A percentile compares a stretch with the other conserved stretches of the same genome.
Evolutionary conservation across 1,139 yeast genomes (phyloP).

Genomic region (Meyerozyma guilliermondii): DNA sequence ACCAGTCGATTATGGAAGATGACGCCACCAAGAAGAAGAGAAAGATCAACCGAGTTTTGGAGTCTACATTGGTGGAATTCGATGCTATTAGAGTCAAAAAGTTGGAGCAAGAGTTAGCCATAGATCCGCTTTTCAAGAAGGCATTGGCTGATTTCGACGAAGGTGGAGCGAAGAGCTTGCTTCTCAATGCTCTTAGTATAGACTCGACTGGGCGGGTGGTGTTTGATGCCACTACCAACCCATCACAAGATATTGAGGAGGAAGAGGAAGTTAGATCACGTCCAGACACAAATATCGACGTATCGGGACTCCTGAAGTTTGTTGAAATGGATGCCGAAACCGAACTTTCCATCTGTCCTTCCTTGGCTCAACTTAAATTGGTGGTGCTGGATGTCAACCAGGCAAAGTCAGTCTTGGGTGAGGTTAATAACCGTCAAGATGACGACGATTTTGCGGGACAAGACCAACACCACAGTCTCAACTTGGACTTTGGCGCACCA

Average conservation of each 20-base stretch:
- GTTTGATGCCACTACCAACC: slow-evolving; percentile 49
- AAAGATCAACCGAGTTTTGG: slow-evolving; percentile 36
- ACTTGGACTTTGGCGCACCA: neutral
- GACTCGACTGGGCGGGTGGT: slow-evolving; percentile 58
- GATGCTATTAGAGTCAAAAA: slow-evolving; percentile 61
- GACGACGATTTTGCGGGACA: neutral
- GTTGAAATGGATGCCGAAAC: slow-evolving; percentile 34
- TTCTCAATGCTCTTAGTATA: slow-evolving; percentile 64
- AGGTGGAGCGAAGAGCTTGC: slow-evolving; percentile 86
- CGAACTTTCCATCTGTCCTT: slow-evolving; percentile 52
- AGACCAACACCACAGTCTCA: neutral
- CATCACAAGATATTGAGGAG: slow-evolving; percentile 13
- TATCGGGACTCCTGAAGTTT: slow-evolving; percentile 17
- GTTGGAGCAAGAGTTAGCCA: slow-evolving; percentile 69
- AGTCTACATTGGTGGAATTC: slow-evolving; percentile 48
- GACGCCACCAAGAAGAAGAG: slow-evolving; percentile 24
- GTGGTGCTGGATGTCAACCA: slow-evolving; percentile 56
- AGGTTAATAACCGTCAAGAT: neutral
- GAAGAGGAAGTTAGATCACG: slow-evolving; percentile 6
- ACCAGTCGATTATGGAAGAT: slow-evolving; percentile 10
- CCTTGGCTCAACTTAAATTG: slow-evolving; percentile 49
- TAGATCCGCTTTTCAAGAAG: slow-evolving; percentile 85
- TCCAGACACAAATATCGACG: slow-evolving; percentile 13
- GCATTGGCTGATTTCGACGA: slow-evolving; percentile 92
- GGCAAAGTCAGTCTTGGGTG: slow-evolving; percentile 30